A percentile compares a stretch with the other conserved stretches of the same genome.
Evolutionary conservation across 2,329 filamentous ascomycete species (phyloP).

Genomic region (Plectosphaerella sp.): DNA sequence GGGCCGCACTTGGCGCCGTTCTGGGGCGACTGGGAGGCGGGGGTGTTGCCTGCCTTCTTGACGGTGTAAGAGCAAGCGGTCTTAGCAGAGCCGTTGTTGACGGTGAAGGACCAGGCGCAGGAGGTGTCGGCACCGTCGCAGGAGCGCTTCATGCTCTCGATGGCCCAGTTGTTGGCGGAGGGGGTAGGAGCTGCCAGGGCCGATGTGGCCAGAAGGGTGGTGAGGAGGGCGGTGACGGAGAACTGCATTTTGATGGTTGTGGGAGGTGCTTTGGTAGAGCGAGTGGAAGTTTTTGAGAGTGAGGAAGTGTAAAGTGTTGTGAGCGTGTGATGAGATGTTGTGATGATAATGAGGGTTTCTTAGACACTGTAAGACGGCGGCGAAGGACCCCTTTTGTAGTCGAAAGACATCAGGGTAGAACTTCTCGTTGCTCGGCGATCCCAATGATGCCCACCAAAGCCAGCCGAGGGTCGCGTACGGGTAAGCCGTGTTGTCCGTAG

Average conservation of each 20-base stretch:
- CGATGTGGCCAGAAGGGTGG: conserved; percentile 28
- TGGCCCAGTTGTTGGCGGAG: conserved; percentile 32
- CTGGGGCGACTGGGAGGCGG: conserved; percentile 30
- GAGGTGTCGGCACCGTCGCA: conserved; percentile 32
- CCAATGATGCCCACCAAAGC: neutral
- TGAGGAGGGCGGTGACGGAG: conserved; percentile 29
- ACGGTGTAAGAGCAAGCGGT: conserved; percentile 34
- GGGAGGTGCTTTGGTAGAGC: neutral
- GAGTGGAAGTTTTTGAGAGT: neutral
- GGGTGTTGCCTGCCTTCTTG: conserved; percentile 27
- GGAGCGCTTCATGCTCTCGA: conserved; percentile 31
- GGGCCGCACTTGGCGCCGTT: conserved; percentile 39
- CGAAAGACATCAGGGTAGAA: neutral
- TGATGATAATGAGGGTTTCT: neutral
- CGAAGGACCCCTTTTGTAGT: neutral
- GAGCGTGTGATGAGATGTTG: neutral
- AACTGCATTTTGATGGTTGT: conserved; percentile 34
- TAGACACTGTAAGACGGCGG: neutral
- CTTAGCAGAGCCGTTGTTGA: conserved; percentile 29
- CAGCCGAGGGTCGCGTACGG: neutral
- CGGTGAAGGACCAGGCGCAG: conserved; percentile 39
- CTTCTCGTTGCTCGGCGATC: neutral
- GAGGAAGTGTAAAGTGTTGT: neutral
- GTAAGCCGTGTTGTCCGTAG: neutral
- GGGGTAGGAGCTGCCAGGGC: conserved; percentile 25